Conservation (phyloP, 2,329 filamentous ascomycete species). For the Trichoderma aggressivum region DNA sequence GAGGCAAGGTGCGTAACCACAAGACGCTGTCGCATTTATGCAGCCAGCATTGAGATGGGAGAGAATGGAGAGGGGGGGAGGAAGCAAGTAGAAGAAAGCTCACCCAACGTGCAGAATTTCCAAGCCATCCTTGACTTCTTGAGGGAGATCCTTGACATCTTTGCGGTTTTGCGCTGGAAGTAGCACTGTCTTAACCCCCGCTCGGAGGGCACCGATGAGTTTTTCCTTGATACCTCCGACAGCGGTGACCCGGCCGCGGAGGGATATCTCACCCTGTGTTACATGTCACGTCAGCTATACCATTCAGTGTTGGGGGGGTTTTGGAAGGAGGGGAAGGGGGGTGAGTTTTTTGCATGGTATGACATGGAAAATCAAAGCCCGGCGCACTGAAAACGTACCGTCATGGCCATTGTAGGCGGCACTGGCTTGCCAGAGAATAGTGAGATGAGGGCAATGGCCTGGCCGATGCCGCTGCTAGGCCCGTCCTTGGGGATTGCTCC, state of each 20-base stretch:
- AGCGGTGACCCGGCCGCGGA: conserved; percentile 85
- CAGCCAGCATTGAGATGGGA: neutral
- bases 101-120: conserved; percentile 88
- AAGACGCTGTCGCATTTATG: conserved; percentile 5
- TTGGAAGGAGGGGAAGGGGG: neutral
- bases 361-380: neutral
- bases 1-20: neutral
- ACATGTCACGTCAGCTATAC: conserved; percentile 27
- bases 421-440: conserved; percentile 84
- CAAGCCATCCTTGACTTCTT: conserved; percentile 82
- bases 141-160: conserved; percentile 84
- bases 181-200: conserved; percentile 91
- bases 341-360: conserved; percentile 20
- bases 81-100: conserved; percentile 18
- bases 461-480: conserved; percentile 81
- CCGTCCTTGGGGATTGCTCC: conserved; percentile 96
- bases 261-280: conserved; percentile 63
- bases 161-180: conserved; percentile 86
- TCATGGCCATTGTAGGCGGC: conserved; percentile 93
- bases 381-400: conserved; percentile 47
- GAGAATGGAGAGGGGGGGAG: neutral
- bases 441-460: conserved; percentile 89
- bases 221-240: conserved; percentile 99
- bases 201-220: conserved; percentile 86
- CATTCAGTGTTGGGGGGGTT: conserved; percentile 11